These are phyloP conservation scores for Mucor velutinosus DNA, from an alignment of 371 early-diverging fungal genomes.

Conservation along the genomic window DNA sequence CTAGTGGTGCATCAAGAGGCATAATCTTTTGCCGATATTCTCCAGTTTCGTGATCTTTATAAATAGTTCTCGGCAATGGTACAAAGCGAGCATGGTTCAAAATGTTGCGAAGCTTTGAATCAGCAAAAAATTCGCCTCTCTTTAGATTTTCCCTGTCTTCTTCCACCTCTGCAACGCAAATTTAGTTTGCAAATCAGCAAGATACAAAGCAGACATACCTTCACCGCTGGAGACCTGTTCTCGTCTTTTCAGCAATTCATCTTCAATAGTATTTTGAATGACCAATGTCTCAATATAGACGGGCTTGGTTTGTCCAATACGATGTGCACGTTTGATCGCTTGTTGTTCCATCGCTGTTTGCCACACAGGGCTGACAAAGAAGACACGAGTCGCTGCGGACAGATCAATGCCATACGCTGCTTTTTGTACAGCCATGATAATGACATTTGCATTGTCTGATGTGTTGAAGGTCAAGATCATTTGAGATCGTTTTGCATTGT, in stretches of 20 bases:
- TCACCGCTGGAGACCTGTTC: slow-evolving; percentile 20
- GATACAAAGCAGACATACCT: not conserved
- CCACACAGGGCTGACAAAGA: slow-evolving; percentile 75
- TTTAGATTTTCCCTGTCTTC: slow-evolving; percentile 16
- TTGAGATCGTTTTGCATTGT: slow-evolving; percentile 54
- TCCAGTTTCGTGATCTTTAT: not conserved
- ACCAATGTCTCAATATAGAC: slow-evolving; percentile 82
- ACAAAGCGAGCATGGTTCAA: slow-evolving; percentile 36
- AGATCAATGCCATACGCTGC: slow-evolving; percentile 79
- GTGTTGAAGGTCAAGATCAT: slow-evolving; percentile 79
- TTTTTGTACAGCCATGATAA: slow-evolving; percentile 72
- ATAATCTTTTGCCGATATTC: slow-evolving; percentile 3
- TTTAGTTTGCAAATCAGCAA: not conserved
- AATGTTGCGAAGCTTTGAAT: slow-evolving; percentile 24
- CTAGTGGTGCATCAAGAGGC: slow-evolving; percentile 7
- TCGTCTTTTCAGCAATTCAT: slow-evolving; percentile 54
- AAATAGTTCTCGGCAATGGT: slow-evolving; percentile 2
- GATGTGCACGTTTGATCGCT: slow-evolving; percentile 90
- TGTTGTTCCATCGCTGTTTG: slow-evolving; percentile 64
- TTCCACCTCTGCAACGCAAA: not conserved
- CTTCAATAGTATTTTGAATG: slow-evolving; percentile 71
- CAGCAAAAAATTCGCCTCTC: slow-evolving; percentile 27
- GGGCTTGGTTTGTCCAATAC: slow-evolving; percentile 81
- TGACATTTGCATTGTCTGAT: slow-evolving; percentile 58
- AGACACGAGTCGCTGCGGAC: slow-evolving; percentile 71